These are phyloP conservation scores for Hortiboletus campestris DNA, from an alignment of 768 basidiomycete species.

Conservation along the genomic window DNA sequence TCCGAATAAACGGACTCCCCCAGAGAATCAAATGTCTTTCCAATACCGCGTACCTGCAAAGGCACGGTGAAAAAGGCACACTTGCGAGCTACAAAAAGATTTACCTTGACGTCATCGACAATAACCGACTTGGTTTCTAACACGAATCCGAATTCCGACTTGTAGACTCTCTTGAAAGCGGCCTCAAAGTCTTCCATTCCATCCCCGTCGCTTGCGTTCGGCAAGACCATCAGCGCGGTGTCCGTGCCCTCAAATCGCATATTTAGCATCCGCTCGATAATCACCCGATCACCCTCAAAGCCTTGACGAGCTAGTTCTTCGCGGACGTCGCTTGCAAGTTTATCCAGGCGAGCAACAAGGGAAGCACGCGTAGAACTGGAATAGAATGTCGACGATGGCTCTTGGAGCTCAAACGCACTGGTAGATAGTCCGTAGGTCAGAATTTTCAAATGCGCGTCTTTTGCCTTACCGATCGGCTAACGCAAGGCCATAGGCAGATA, in stretches of 20 bases:
- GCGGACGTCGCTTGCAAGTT: slow-evolving; percentile 59
- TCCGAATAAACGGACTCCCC: slow-evolving; percentile 80
- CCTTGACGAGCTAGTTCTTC: slow-evolving; percentile 76
- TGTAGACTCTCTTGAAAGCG: slow-evolving; percentile 80
- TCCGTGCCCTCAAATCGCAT: slow-evolving; percentile 95
- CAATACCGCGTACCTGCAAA: slow-evolving; percentile 76
- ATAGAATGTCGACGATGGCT: slow-evolving; percentile 83
- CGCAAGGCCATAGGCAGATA: slow-evolving; percentile 93
- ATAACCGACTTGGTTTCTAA: slow-evolving; percentile 80
- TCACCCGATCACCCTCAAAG: slow-evolving; percentile 70
- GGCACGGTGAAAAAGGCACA: background rate
- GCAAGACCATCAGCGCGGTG: slow-evolving; percentile 86
- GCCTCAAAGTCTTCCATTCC: slow-evolving; percentile 70
- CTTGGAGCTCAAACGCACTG: slow-evolving; percentile 85
- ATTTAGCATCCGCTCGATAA: slow-evolving; percentile 79
- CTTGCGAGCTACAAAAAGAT: background rate
- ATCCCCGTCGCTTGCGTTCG: slow-evolving; percentile 46
- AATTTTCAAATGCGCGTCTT: background rate
- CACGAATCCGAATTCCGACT: slow-evolving; percentile 88
- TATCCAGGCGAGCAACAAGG: slow-evolving; percentile 67
- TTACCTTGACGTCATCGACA: slow-evolving; percentile 88
- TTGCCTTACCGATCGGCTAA: slow-evolving; percentile 66
- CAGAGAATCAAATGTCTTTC: slow-evolving; percentile 83
- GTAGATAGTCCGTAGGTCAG: background rate
- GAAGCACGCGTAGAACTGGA: slow-evolving; percentile 51